phyloP scores from a whole-genome alignment of 2,329 filamentous ascomycete species.

The Eutypa lata region DNA sequence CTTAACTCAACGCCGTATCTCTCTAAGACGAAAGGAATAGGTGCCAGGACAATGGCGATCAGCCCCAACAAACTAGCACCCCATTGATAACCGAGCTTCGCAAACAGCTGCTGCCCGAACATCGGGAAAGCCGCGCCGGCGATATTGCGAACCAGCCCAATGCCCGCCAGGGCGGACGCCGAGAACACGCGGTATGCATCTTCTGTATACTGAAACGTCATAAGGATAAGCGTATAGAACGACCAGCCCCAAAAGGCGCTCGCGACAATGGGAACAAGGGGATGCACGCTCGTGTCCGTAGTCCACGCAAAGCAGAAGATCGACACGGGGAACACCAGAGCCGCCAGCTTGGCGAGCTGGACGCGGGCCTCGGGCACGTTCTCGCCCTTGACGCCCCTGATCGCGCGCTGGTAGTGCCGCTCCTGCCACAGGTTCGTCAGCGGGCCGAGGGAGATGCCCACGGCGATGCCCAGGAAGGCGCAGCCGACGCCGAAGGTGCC shows the following conservation, averaged over 20 bases:
- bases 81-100: slow-evolving; percentile 33
- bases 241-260: slow-evolving; percentile 47
- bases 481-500: slow-evolving; percentile 36
- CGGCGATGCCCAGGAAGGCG: slow-evolving; percentile 32
- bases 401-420: slow-evolving; percentile 32
- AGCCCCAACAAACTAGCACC: slow-evolving; percentile 32
- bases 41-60: slow-evolving; percentile 31
- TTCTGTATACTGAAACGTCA: slow-evolving; percentile 46
- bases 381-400: slow-evolving; percentile 26
- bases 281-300: slow-evolving; percentile 27
- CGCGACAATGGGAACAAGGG: slow-evolving; percentile 46
- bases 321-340: slow-evolving; percentile 30
- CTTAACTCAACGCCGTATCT: slow-evolving; percentile 20
- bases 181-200: slow-evolving; percentile 40
- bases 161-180: slow-evolving; percentile 38
- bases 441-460: slow-evolving; percentile 39
- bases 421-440: slow-evolving; percentile 43
- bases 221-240: slow-evolving; percentile 48
- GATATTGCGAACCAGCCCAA: slow-evolving; percentile 35
- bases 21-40: slow-evolving; percentile 28
- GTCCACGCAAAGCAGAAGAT: slow-evolving; percentile 37
- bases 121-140: slow-evolving; percentile 37
- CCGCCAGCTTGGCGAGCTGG: slow-evolving; percentile 35
- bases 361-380: slow-evolving; percentile 41
- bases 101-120: slow-evolving; percentile 33